Evolutionary conservation across 495 filamentous ascomycete genomes (phyloP).

Genomic region (Geoglossum glabrum): DNA sequence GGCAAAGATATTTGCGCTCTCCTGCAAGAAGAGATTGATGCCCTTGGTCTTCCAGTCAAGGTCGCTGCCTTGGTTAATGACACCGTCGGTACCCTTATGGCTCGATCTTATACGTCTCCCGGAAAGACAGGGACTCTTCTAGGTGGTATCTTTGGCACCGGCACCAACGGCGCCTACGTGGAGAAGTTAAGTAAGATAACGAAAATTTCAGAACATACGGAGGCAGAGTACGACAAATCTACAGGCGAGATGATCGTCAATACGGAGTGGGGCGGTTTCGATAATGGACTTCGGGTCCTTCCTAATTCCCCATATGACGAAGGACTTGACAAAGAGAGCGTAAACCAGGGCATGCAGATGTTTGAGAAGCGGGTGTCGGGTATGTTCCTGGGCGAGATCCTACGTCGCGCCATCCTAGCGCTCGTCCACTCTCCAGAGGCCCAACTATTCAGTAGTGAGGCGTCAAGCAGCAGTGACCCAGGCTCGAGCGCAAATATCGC

Average conservation of each 20-base stretch:
- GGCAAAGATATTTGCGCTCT: slow-evolving; percentile 88
- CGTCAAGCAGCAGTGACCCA: slow-evolving; percentile 40
- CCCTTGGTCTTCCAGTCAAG: slow-evolving; percentile 65
- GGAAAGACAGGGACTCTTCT: slow-evolving; percentile 73
- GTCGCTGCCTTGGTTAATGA: slow-evolving; percentile 95
- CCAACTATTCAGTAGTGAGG: slow-evolving; percentile 47
- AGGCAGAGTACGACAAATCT: slow-evolving; percentile 48
- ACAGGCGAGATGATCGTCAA: slow-evolving; percentile 96
- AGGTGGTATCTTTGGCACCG: slow-evolving; percentile 80
- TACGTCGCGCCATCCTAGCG: slow-evolving; percentile 48
- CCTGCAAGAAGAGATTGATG: slow-evolving; percentile 76
- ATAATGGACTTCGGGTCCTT: slow-evolving; percentile 73
- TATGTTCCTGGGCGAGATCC: slow-evolving; percentile 95
- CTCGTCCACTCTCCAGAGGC: slow-evolving; percentile 34
- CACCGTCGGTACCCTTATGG: slow-evolving; percentile 94
- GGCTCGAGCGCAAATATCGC: slow-evolving; percentile 47
- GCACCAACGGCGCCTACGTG: slow-evolving; percentile 87
- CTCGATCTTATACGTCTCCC: slow-evolving; percentile 78
- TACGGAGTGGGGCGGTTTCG: slow-evolving; percentile 96
- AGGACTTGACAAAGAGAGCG: slow-evolving; percentile 53
- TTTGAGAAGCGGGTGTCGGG: slow-evolving; percentile 96
- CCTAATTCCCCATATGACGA: slow-evolving; percentile 72
- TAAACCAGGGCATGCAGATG: slow-evolving; percentile 94
- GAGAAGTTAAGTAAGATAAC: slow-evolving; percentile 44
- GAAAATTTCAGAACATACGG: too few relatives aligned